Percentiles rank a stretch among this genome's conserved stretches.
phyloP scores from a whole-genome alignment of 352 stramenopile species.

The Pythium brachiatum region DNA sequence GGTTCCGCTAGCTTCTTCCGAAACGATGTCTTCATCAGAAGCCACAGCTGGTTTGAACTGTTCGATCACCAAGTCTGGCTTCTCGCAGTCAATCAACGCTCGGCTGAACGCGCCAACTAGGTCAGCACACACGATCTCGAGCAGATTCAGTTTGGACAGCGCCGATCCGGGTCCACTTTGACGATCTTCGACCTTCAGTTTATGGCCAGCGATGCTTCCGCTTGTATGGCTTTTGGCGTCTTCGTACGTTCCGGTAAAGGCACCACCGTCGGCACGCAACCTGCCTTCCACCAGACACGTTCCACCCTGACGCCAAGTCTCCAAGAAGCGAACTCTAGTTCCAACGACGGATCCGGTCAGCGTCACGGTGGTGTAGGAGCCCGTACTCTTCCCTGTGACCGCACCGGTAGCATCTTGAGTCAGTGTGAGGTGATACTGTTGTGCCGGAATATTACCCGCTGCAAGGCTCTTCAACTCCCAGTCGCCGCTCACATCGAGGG shows the following conservation, averaged over 20 bases:
- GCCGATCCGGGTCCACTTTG: neutral
- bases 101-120: conserved; percentile 75
- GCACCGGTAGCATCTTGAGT: conserved; percentile 61
- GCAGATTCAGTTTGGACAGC: conserved; percentile 43
- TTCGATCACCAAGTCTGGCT: conserved; percentile 62
- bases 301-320: conserved; percentile 86
- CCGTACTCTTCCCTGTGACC: conserved; percentile 70
- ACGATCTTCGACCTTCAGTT: conserved; percentile 17
- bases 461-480: conserved; percentile 89
- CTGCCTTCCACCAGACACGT: conserved; percentile 83
- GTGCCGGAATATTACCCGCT: conserved; percentile 80
- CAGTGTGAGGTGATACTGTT: conserved; percentile 82
- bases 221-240: conserved; percentile 87
- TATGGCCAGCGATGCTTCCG: conserved; percentile 76
- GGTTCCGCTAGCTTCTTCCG: conserved; percentile 20
- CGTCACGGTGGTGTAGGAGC: conserved; percentile 81
- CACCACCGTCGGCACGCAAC: conserved; percentile 62
- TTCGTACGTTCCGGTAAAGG: conserved; percentile 82
- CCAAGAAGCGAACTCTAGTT: conserved; percentile 82
- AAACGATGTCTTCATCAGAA: conserved; percentile 39
- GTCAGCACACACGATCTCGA: conserved; percentile 77
- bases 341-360: conserved; percentile 69
- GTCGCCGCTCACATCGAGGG: conserved; percentile 71
- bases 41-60: conserved; percentile 19
- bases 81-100: conserved; percentile 53